Percentiles rank a stretch among this genome's conserved stretches.
Conservation (phyloP, 2,329 filamentous ascomycete species). For the Sclerotinia spermophila region DNA sequence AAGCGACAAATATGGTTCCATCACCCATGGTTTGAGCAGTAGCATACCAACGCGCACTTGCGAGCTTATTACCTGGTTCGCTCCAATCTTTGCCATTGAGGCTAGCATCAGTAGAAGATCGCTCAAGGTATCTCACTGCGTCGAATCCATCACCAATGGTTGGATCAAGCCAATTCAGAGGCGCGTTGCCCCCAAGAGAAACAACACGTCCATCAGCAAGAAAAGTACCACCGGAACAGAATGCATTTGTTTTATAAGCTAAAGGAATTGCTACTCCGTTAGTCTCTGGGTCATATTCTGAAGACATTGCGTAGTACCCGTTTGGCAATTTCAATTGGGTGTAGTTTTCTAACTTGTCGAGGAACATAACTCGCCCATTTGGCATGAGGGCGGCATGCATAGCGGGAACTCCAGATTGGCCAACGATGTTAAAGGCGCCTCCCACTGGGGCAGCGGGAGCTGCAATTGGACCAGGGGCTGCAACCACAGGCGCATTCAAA, state of each 20-base stretch:
- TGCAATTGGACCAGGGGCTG: slow-evolving; percentile 37
- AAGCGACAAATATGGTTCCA: slow-evolving; percentile 55
- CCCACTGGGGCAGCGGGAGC: slow-evolving; percentile 45
- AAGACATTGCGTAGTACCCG: slow-evolving; percentile 56
- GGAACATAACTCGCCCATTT: slow-evolving; percentile 56
- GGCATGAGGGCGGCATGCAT: slow-evolving; percentile 60
- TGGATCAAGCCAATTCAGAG: slow-evolving; percentile 51
- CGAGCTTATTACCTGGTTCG: slow-evolving; percentile 53
- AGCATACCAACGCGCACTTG: slow-evolving; percentile 57
- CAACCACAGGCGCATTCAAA: slow-evolving; percentile 38
- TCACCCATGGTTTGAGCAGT: slow-evolving; percentile 57
- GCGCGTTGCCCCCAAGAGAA: slow-evolving; percentile 56
- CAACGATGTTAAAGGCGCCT: slow-evolving; percentile 48
- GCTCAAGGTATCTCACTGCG: slow-evolving; percentile 52
- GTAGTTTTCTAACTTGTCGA: slow-evolving; percentile 62
- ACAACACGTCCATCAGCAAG: slow-evolving; percentile 53
- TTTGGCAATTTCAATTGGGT: slow-evolving; percentile 52
- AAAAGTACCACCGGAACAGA: slow-evolving; percentile 58
- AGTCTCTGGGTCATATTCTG: slow-evolving; percentile 53
- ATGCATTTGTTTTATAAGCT: slow-evolving; percentile 55
- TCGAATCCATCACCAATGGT: slow-evolving; percentile 57
- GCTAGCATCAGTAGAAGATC: slow-evolving; percentile 45
- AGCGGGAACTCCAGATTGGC: slow-evolving; percentile 56
- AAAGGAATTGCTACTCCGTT: slow-evolving; percentile 45
- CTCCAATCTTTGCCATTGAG: slow-evolving; percentile 49